Percentiles rank a stretch among this genome's conserved stretches.
Conservation (phyloP, 768 basidiomycete genomes). For the Boletus rubroflammeus region DNA sequence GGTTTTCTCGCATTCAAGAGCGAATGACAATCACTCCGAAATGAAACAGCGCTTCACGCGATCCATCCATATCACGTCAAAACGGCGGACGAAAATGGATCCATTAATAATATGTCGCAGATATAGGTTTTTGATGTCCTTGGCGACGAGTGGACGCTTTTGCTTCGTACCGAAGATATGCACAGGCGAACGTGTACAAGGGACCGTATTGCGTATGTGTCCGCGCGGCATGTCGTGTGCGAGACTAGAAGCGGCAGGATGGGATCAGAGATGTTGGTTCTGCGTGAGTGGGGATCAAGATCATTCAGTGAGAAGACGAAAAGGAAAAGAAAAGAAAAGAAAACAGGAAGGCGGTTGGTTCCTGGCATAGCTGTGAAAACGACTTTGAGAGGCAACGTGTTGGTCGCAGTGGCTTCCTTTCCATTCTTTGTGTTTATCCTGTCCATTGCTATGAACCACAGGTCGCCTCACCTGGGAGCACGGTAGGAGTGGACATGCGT, state of each 20-base stretch:
- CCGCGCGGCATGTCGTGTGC: neutral
- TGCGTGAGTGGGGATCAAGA: conserved; percentile 2
- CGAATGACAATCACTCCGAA: conserved; percentile 10
- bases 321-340: neutral
- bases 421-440: conserved; percentile 7
- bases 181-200: conserved; percentile 1
- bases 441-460: conserved; percentile 5
- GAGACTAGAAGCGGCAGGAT: neutral
- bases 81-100: conserved; percentile 4
- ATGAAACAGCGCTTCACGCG: conserved; percentile 22
- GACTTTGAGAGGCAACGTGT: conserved; percentile 22
- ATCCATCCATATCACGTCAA: conserved; percentile 7
- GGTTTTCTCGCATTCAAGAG: neutral
- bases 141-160: neutral
- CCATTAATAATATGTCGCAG: neutral
- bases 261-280: conserved; percentile 3
- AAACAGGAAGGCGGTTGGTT: neutral
- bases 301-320: neutral
- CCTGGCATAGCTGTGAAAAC: conserved; percentile 6
- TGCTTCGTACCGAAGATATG: conserved; percentile 12
- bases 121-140: conserved; percentile 3
- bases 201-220: neutral
- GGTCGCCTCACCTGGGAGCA: conserved; percentile 1
- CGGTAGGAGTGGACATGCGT: conserved; percentile 6
- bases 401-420: conserved; percentile 15